A percentile compares a stretch with the other conserved stretches of the same genome.
phyloP scores from a whole-genome alignment of 352 stramenopile species.

The Phytophthora agathidicida region DNA sequence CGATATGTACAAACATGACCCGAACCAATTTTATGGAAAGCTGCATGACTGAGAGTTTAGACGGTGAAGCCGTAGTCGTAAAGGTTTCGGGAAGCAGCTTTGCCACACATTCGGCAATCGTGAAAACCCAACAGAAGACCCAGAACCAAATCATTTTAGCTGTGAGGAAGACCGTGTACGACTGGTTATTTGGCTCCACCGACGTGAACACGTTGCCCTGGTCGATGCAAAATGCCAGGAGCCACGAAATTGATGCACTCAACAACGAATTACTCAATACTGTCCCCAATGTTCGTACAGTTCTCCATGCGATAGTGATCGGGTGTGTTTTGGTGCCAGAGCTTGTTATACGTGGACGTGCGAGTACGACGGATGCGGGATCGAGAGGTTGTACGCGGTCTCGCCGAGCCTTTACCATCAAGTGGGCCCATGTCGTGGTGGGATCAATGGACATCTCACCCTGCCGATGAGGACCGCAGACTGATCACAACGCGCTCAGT shows the following conservation, averaged over 20 bases:
- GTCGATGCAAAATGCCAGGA: constrained; percentile 14
- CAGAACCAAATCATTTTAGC: constrained; percentile 31
- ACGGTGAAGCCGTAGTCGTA: not conserved
- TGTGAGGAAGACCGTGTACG: constrained; percentile 14
- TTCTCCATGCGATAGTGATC: not conserved
- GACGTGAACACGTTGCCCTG: constrained; percentile 17
- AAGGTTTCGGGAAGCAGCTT: constrained; percentile 26
- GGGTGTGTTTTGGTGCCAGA: constrained; percentile 8
- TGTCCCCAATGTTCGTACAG: constrained; percentile 21
- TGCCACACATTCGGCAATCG: constrained; percentile 19
- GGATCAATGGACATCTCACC: not conserved
- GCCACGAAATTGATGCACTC: constrained; percentile 20
- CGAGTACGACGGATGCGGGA: not conserved
- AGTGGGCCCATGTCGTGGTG: constrained; percentile 2
- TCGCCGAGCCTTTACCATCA: constrained; percentile 15
- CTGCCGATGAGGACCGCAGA: too few relatives aligned
- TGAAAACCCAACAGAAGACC: constrained; percentile 27
- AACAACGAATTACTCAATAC: constrained; percentile 32
- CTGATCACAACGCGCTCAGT: too few relatives aligned
- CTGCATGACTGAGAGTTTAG: not conserved
- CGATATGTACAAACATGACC: constrained; percentile 15
- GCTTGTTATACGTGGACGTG: constrained; percentile 1
- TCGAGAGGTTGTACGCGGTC: constrained; percentile 14
- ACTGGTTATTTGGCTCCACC: not conserved
- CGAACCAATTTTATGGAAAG: constrained; percentile 15